phyloP scores from a whole-genome alignment of 1,284 basidiomycete species.

The Sporisorium exsertum region DNA sequence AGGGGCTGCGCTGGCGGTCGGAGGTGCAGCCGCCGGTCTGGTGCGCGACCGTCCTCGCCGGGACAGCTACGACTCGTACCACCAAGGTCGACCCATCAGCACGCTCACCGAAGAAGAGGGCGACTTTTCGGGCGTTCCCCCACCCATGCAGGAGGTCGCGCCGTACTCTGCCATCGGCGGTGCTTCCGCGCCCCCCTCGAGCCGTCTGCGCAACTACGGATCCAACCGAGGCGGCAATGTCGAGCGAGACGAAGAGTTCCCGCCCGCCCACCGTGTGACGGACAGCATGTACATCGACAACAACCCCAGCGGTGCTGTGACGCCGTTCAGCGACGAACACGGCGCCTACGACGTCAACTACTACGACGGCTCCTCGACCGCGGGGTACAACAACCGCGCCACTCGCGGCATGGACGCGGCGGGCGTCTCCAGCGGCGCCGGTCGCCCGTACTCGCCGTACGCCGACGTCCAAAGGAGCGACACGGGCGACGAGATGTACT shows the following conservation, averaged over 20 bases:
- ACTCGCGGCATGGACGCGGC: constrained; percentile 45
- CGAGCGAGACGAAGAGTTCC: constrained; percentile 8
- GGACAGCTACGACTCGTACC: constrained; percentile 40
- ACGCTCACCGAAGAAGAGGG: constrained; percentile 31
- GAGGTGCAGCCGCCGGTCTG: constrained; percentile 36
- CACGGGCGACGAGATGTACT: constrained; percentile 5
- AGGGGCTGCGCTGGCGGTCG: constrained; percentile 40
- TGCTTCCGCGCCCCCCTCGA: constrained; percentile 10
- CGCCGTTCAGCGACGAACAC: constrained; percentile 43
- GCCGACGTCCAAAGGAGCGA: constrained; percentile 41
- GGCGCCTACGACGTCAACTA: constrained; percentile 49
- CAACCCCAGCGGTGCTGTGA: constrained; percentile 12
- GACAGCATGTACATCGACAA: constrained; percentile 36
- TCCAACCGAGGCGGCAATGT: constrained; percentile 17
- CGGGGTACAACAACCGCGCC: constrained; percentile 47
- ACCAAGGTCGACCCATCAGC: constrained; percentile 38
- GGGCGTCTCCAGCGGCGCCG: constrained; percentile 11
- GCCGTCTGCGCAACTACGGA: constrained; percentile 42
- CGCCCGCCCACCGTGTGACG: constrained; percentile 21
- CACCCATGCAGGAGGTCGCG: constrained; percentile 47
- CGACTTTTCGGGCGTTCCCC: constrained; percentile 17
- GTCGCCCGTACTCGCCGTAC: constrained; percentile 45
- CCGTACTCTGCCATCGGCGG: constrained; percentile 27
- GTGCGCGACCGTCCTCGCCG: constrained; percentile 29
- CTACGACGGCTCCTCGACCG: constrained; percentile 44